A percentile compares a stretch with the other conserved stretches of the same genome.
phyloP scores from a whole-genome alignment of 768 basidiomycete species.

The Mycena olivaceomarginata region DNA sequence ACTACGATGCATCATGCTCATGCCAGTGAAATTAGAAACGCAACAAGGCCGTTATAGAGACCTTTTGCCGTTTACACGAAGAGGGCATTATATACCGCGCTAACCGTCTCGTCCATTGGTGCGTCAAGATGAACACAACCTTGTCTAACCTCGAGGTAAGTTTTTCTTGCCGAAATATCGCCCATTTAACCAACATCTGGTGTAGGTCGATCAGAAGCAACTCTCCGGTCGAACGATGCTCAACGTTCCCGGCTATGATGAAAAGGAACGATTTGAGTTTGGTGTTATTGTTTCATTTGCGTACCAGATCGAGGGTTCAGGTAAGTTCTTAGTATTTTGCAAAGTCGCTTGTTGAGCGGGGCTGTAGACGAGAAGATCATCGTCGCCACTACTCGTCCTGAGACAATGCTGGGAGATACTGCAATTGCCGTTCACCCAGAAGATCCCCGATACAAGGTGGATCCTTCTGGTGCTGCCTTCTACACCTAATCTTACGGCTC shows the following conservation, averaged over 20 bases:
- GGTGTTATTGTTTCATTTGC: slow-evolving; percentile 98
- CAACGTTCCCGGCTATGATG: slow-evolving; percentile 94
- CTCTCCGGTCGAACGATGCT: slow-evolving; percentile 90
- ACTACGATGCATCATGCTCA: not conserved
- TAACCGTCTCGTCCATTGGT: slow-evolving; percentile 99
- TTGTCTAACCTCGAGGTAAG: slow-evolving; percentile 96
- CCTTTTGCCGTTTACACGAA: slow-evolving; percentile 93
- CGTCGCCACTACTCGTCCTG: slow-evolving; percentile 97
- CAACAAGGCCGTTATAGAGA: slow-evolving; percentile 93
- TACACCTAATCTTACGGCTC: slow-evolving; percentile 5
- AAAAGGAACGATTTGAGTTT: slow-evolving; percentile 97
- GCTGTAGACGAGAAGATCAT: slow-evolving; percentile 89
- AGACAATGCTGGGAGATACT: slow-evolving; percentile 99
- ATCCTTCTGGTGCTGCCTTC: not conserved
- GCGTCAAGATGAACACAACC: slow-evolving; percentile 95
- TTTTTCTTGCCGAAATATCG: not conserved
- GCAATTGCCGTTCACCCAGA: slow-evolving; percentile 98
- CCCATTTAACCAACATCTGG: not conserved
- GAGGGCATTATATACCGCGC: slow-evolving; percentile 96
- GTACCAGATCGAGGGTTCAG: slow-evolving; percentile 91
- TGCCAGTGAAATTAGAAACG: slow-evolving; percentile 65
- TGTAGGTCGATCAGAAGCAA: slow-evolving; percentile 93
- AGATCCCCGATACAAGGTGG: slow-evolving; percentile 90
- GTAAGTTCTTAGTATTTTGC: slow-evolving; percentile 59
- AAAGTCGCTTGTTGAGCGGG: not conserved